Conservation (phyloP, 2,329 filamentous ascomycete species). For the Penicillium digitatum region DNA sequence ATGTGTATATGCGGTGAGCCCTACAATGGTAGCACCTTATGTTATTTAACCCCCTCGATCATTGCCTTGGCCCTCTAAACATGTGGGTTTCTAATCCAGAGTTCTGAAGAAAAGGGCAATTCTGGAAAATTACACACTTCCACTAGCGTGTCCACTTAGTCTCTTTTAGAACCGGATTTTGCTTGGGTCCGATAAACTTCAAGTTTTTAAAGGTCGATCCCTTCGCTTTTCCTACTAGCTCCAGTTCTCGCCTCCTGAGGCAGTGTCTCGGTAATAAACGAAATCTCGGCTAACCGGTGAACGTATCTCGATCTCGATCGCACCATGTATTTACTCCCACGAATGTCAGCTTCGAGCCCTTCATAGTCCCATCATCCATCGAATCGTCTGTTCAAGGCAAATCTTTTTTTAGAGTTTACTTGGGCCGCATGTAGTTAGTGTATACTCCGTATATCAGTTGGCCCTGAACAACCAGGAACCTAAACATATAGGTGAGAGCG, state of each 20-base stretch:
- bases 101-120: not conserved
- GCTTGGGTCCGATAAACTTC: slow-evolving; percentile 17
- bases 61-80: not conserved
- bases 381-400: not conserved
- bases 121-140: not conserved
- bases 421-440: not conserved
- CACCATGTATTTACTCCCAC: not conserved
- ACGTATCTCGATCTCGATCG: not conserved
- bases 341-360: not conserved
- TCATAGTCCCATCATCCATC: not conserved
- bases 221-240: not conserved
- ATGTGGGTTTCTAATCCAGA: not conserved
- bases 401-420: not conserved
- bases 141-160: slow-evolving; percentile 8
- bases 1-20: slow-evolving; percentile 10
- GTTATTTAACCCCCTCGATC: too few species aligned
- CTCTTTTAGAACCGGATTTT: slow-evolving; percentile 7
- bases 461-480: not conserved
- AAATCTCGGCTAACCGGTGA: not conserved
- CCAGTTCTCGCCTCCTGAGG: not conserved
- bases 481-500: not conserved
- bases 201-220: slow-evolving; percentile 2
- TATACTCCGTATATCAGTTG: too few species aligned
- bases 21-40: not conserved
- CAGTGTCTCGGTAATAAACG: not conserved